Evolutionary conservation across 768 basidiomycete genomes (phyloP).

Genomic region (Boletellus ananas): DNA sequence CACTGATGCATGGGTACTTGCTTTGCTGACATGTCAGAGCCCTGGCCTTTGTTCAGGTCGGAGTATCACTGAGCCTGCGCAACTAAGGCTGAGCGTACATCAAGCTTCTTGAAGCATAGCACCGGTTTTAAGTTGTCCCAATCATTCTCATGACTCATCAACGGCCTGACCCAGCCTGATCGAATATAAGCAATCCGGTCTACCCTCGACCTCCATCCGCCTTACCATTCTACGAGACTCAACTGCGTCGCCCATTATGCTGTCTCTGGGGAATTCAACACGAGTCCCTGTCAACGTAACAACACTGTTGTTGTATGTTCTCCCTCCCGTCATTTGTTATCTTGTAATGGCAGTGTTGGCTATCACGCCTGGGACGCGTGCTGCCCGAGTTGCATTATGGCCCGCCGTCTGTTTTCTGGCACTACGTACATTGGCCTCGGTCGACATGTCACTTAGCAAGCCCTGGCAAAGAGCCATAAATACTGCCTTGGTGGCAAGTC

Average conservation of each 20-base stretch:
- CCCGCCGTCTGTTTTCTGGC: slow-evolving; percentile 43
- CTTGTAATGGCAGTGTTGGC: slow-evolving; percentile 48
- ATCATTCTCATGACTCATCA: too few species aligned
- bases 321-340: slow-evolving; percentile 43
- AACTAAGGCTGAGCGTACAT: too few species aligned
- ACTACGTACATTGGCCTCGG: slow-evolving; percentile 33
- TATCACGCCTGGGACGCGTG: slow-evolving; percentile 41
- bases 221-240: neutral
- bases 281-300: slow-evolving; percentile 27
- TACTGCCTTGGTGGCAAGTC: slow-evolving; percentile 10
- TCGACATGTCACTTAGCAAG: slow-evolving; percentile 9
- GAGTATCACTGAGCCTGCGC: too few species aligned
- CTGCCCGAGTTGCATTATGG: slow-evolving; percentile 43
- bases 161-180: too few species aligned
- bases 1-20: too few species aligned
- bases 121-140: too few species aligned
- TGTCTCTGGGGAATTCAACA: neutral
- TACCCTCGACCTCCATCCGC: neutral
- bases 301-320: slow-evolving; percentile 34
- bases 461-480: slow-evolving; percentile 6
- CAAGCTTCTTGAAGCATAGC: too few species aligned
- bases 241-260: neutral
- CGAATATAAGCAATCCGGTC: too few species aligned
- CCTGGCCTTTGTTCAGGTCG: too few species aligned
- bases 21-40: too few species aligned